Evolutionary conservation across 2,329 filamentous ascomycete species (phyloP).

Genomic region (Phialocephala sp.): DNA sequence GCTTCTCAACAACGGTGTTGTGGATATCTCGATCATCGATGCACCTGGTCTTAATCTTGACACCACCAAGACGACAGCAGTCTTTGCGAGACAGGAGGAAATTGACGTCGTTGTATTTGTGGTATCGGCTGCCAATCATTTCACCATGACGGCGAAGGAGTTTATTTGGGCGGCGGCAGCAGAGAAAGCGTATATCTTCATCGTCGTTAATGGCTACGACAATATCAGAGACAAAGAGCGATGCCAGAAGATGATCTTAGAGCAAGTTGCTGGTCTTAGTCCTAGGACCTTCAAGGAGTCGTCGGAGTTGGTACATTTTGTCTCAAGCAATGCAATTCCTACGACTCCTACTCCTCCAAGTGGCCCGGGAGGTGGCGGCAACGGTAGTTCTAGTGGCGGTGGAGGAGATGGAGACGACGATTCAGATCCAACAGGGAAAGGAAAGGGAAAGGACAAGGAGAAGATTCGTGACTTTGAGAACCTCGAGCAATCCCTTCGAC

Average conservation of each 20-base stretch:
- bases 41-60: slow-evolving; percentile 95
- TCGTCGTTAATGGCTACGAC: slow-evolving; percentile 97
- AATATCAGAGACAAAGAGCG: slow-evolving; percentile 89
- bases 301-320: slow-evolving; percentile 92
- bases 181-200: slow-evolving; percentile 98
- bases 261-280: slow-evolving; percentile 87
- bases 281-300: slow-evolving; percentile 93
- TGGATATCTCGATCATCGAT: slow-evolving; percentile 97
- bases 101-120: slow-evolving; percentile 99
- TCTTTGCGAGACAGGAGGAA: slow-evolving; percentile 96
- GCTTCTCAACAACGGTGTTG: slow-evolving; percentile 93
- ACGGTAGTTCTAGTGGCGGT: slow-evolving; percentile 56
- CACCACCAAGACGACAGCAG: slow-evolving; percentile 94
- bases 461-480: slow-evolving; percentile 89
- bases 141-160: slow-evolving; percentile 95
- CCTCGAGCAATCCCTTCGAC: slow-evolving; percentile 84
- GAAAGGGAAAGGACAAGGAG: slow-evolving; percentile 86
- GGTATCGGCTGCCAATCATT: slow-evolving; percentile 96
- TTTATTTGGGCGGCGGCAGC: slow-evolving; percentile 95
- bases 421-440: slow-evolving; percentile 63
- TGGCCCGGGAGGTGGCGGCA: slow-evolving; percentile 59
- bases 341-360: slow-evolving; percentile 64
- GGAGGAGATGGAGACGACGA: slow-evolving; percentile 55
- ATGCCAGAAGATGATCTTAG: slow-evolving; percentile 90
- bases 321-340: slow-evolving; percentile 94